Evolutionary conservation across 2,329 filamentous ascomycete species (phyloP).

Genomic region (Xylaria sp.): DNA sequence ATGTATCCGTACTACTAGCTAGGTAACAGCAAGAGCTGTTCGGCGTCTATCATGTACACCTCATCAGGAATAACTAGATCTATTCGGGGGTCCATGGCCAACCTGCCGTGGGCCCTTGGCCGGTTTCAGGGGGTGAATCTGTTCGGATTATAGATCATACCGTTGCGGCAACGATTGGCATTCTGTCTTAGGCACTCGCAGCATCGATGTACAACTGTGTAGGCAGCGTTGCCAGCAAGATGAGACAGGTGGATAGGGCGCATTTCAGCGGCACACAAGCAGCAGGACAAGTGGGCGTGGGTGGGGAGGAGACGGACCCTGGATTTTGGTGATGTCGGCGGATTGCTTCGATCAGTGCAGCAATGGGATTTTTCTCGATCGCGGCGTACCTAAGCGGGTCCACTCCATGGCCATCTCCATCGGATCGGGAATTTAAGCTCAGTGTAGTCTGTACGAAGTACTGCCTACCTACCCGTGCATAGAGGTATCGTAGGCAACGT

Average conservation of each 20-base stretch:
- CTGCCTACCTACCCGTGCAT: too few relatives aligned
- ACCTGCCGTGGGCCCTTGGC: too few relatives aligned
- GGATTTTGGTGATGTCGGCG: background rate
- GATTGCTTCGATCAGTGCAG: background rate
- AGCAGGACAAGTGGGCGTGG: background rate
- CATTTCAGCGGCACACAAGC: background rate
- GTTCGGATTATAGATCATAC: background rate
- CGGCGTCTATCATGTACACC: too few relatives aligned
- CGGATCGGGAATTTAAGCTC: background rate
- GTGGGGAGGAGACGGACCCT: slow-evolving; percentile 8
- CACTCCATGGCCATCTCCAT: background rate
- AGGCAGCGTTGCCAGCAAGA: background rate
- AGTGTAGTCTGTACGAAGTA: background rate
- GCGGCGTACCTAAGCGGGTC: too few relatives aligned
- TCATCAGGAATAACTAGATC: too few relatives aligned
- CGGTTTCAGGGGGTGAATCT: too few relatives aligned
- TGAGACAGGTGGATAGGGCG: too few relatives aligned
- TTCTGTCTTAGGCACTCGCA: background rate
- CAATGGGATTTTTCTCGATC: background rate
- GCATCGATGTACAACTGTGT: background rate
- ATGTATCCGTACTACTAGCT: too few relatives aligned
- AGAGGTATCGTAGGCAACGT: too few relatives aligned
- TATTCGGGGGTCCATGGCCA: too few relatives aligned
- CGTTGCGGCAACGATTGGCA: background rate
- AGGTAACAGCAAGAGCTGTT: too few relatives aligned